Evolutionary conservation across 371 early-diverging fungal species (phyloP).

Genomic region (Mortierella sp.): DNA sequence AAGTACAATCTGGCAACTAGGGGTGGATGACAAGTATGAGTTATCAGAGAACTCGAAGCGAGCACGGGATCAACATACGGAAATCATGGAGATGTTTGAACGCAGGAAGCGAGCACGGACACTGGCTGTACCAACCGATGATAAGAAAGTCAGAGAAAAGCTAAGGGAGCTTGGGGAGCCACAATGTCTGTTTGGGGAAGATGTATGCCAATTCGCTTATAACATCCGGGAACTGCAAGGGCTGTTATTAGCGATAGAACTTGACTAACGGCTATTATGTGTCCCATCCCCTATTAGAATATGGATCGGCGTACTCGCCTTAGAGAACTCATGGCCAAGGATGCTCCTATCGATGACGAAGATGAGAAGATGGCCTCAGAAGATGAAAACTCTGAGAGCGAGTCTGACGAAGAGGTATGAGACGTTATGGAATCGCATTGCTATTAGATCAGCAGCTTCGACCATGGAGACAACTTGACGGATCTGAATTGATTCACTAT

Average conservation of each 20-base stretch:
- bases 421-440: constrained; percentile 39
- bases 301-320: constrained; percentile 91
- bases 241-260: not conserved
- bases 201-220: constrained; percentile 61
- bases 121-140: constrained; percentile 94
- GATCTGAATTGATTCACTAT: constrained; percentile 11
- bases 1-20: constrained; percentile 4
- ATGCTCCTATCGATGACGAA: constrained; percentile 58
- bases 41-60: constrained; percentile 59
- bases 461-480: not conserved
- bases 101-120: constrained; percentile 80
- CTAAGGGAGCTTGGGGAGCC: constrained; percentile 88
- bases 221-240: not conserved
- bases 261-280: no score
- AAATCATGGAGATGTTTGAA: constrained; percentile 87
- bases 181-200: constrained; percentile 93
- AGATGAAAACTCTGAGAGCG: constrained; percentile 58
- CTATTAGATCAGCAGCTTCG: no score
- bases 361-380: constrained; percentile 60
- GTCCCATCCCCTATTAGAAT: no score
- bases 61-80: constrained; percentile 74
- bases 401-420: constrained; percentile 47
- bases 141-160: constrained; percentile 77
- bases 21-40: constrained; percentile 45
- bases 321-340: constrained; percentile 74